Evolutionary conservation across 2,329 filamentous ascomycete species (phyloP).

Genomic region (Ceratocystis huliohia): DNA sequence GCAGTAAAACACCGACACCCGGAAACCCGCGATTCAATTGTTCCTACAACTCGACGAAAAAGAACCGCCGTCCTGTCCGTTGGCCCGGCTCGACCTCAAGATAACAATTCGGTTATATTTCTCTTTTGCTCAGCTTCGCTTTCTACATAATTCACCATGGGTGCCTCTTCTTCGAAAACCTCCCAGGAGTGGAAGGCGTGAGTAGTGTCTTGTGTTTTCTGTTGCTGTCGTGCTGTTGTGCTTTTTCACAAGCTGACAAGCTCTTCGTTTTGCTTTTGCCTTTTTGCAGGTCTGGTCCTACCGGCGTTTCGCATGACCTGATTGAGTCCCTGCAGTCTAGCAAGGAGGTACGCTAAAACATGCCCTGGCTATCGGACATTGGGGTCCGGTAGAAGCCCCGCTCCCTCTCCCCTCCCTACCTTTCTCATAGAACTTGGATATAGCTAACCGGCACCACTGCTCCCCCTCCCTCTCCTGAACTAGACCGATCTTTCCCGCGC

Average conservation of each 20-base stretch:
- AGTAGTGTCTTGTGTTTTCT: slow-evolving; percentile 24
- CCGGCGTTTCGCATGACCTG: slow-evolving; percentile 62
- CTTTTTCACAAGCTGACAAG: slow-evolving; percentile 5
- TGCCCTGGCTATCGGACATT: not conserved
- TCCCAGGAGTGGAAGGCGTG: slow-evolving; percentile 42
- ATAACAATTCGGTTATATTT: not conserved
- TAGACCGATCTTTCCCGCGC: slow-evolving; percentile 82
- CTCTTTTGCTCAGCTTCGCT: not conserved
- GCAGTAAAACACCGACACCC: too few species aligned
- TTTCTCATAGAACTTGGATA: not conserved
- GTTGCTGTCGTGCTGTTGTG: not conserved
- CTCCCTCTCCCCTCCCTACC: not conserved
- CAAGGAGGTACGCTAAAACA: slow-evolving; percentile 55
- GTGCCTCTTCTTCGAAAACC: slow-evolving; percentile 21
- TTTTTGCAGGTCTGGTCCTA: slow-evolving; percentile 30
- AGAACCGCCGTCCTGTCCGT: not conserved
- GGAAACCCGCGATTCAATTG: too few species aligned
- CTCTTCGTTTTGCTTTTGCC: not conserved
- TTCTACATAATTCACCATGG: slow-evolving; percentile 16
- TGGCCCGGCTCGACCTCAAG: not conserved
- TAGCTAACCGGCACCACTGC: not conserved
- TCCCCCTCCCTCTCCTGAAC: slow-evolving; percentile 13
- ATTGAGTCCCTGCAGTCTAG: slow-evolving; percentile 72
- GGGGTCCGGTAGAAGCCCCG: not conserved
- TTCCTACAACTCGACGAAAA: not conserved